Percentiles rank a stretch among this genome's conserved stretches.
Conservation (phyloP, 768 basidiomycete species). For the Leccinellum rugosiceps region DNA sequence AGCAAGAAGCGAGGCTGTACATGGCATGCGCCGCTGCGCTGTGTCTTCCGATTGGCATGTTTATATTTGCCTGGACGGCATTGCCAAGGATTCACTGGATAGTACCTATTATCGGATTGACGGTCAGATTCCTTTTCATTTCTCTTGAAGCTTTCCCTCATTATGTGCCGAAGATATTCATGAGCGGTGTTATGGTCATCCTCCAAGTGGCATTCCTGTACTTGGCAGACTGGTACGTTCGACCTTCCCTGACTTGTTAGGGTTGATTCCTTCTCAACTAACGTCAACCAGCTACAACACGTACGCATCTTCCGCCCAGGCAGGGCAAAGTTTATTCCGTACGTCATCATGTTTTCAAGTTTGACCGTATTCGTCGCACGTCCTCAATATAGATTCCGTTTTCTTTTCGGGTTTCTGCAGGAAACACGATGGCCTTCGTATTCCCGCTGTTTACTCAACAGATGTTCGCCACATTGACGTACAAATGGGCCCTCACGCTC, state of each 20-base stretch:
- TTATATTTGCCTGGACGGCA: slow-evolving; percentile 71
- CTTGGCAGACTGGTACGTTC: slow-evolving; percentile 47
- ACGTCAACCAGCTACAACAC: slow-evolving; percentile 34
- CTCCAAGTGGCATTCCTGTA: slow-evolving; percentile 47
- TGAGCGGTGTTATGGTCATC: slow-evolving; percentile 38
- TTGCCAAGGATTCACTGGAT: slow-evolving; percentile 59
- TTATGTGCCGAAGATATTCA: slow-evolving; percentile 32
- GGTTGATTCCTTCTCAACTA: background rate
- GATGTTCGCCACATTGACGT: slow-evolving; percentile 47
- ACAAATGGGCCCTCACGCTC: slow-evolving; percentile 22
- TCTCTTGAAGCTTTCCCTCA: background rate
- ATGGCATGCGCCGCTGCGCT: slow-evolving; percentile 51
- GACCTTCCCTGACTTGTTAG: background rate
- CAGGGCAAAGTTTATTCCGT: slow-evolving; percentile 49
- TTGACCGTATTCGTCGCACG: background rate
- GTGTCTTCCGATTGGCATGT: slow-evolving; percentile 54
- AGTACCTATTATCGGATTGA: slow-evolving; percentile 28
- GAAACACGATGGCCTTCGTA: slow-evolving; percentile 38
- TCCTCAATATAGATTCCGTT: background rate
- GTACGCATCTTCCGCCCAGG: slow-evolving; percentile 54
- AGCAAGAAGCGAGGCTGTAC: slow-evolving; percentile 60
- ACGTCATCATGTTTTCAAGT: slow-evolving; percentile 11
- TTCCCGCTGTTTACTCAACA: slow-evolving; percentile 51
- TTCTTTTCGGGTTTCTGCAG: slow-evolving; percentile 14
- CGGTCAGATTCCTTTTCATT: slow-evolving; percentile 12